Percentiles rank a stretch among this genome's conserved stretches.
These are phyloP conservation scores for Talaromyces sp. DNA, from an alignment of 2,329 filamentous ascomycete genomes.

Conservation along the genomic window DNA sequence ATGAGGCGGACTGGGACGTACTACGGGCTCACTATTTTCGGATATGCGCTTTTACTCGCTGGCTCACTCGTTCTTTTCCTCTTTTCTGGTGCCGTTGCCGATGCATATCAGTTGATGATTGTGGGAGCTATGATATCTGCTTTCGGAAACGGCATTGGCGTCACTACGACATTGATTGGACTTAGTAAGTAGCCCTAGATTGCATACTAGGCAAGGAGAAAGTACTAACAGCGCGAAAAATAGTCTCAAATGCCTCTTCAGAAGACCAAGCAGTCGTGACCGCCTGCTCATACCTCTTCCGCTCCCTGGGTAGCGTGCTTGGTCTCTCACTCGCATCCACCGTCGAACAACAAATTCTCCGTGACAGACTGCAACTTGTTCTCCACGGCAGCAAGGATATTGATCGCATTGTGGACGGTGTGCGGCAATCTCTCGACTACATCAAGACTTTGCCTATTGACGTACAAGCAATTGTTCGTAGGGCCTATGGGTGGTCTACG, in stretches of 20 bases:
- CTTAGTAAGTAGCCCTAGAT: slow-evolving; percentile 46
- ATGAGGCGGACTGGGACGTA: slow-evolving; percentile 70
- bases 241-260: slow-evolving; percentile 62
- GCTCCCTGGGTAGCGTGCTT: slow-evolving; percentile 64
- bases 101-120: slow-evolving; percentile 53
- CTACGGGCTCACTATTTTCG: slow-evolving; percentile 63
- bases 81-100: slow-evolving; percentile 52
- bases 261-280: slow-evolving; percentile 71
- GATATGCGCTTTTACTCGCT: slow-evolving; percentile 53
- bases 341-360: slow-evolving; percentile 55
- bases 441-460: slow-evolving; percentile 47
- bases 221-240: neutral
- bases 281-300: slow-evolving; percentile 77
- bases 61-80: slow-evolving; percentile 57
- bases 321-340: slow-evolving; percentile 69
- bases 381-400: slow-evolving; percentile 59
- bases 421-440: slow-evolving; percentile 67
- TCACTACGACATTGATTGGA: slow-evolving; percentile 69
- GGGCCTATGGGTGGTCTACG: slow-evolving; percentile 62
- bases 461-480: slow-evolving; percentile 57
- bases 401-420: slow-evolving; percentile 63
- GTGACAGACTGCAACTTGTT: slow-evolving; percentile 52
- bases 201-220: neutral
- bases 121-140: slow-evolving; percentile 54
- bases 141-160: slow-evolving; percentile 57